Evolutionary conservation across 78 protist genomes (phyloP).

Genomic region (Dictyostelium firmibasis): DNA sequence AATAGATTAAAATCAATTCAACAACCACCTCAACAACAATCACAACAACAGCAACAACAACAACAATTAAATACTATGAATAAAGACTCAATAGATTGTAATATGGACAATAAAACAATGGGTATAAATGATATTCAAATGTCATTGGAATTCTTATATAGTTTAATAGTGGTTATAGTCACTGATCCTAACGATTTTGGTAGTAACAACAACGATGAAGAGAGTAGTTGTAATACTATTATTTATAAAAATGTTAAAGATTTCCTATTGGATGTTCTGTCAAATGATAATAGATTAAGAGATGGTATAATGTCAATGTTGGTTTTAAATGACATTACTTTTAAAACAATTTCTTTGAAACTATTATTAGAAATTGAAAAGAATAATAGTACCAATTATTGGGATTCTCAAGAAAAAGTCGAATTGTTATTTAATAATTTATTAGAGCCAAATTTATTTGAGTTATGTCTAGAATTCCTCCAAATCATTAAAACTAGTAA

Average conservation of each 20-base stretch:
- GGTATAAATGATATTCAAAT: background rate
- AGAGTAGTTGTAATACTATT: background rate
- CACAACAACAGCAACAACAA: background rate
- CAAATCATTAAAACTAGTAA: background rate
- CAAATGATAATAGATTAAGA: background rate
- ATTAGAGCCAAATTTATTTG: slow-evolving; percentile 1
- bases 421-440: background rate
- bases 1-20: background rate
- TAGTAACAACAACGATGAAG: background rate
- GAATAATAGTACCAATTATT: background rate
- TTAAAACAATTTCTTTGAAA: slow-evolving; percentile 11
- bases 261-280: background rate
- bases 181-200: background rate
- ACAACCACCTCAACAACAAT: background rate
- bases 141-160: background rate
- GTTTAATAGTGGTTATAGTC: background rate
- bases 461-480: slow-evolving; percentile 14
- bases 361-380: slow-evolving; percentile 19
- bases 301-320: background rate
- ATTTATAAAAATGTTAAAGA: background rate
- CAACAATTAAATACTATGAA: background rate
- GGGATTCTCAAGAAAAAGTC: slow-evolving; percentile 3
- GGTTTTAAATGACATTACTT: background rate
- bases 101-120: background rate
- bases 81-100: background rate